Evolutionary conservation across 345 rosid genomes (phyloP), one percentile per base, ranked within the genome.

Genomic region (Salix udensis): DNA sequence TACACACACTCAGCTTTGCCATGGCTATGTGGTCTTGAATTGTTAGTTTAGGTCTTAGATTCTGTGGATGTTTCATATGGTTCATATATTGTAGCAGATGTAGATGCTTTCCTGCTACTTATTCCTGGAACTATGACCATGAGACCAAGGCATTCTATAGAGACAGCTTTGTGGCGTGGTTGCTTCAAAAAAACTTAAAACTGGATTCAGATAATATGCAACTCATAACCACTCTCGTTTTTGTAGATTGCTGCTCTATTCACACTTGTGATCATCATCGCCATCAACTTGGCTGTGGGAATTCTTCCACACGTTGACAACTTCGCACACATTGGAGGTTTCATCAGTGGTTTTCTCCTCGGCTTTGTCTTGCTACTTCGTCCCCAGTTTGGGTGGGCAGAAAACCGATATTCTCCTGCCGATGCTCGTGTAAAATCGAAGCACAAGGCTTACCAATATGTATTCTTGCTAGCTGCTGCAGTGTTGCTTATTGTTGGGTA

Each of bases 241-340:
- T 75, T 84, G 89, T 88, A 94, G 98, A 84, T 94, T 62, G 94
- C 97, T 52, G 94, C 98, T 42, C 84, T 96, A 48, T 24, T 85
- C 58, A 86, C 88, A 31, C 88, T 96, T n/a, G 52, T 88, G 77
- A 13, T 91, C 68, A 86, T 96, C 78, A 89, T 89, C 18, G 84
- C 75, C 67, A 68, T 96, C 78, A 94, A 96, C 82, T 83, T 96
- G 82, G 94, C 88, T 5, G 84, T 94, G 4, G 98, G 99, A 55
- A 85, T 96, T 74, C 96, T 96, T 76, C 99, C 99, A 67, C 91
- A 87, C 10, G 97, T 94, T 5, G 98, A 94, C 87, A 96, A 96
- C 85, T 96, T 91, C 72, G 97, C 99, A 0, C 98, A 96, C 74
- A 88, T 88, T 42, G 98, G 99, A 79, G 98, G 99, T 50, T 94